Evolutionary conservation across 75 land plant species (phyloP), one percentile per base, ranked within the genome.

Genomic region (Azolla pinnata): DNA sequence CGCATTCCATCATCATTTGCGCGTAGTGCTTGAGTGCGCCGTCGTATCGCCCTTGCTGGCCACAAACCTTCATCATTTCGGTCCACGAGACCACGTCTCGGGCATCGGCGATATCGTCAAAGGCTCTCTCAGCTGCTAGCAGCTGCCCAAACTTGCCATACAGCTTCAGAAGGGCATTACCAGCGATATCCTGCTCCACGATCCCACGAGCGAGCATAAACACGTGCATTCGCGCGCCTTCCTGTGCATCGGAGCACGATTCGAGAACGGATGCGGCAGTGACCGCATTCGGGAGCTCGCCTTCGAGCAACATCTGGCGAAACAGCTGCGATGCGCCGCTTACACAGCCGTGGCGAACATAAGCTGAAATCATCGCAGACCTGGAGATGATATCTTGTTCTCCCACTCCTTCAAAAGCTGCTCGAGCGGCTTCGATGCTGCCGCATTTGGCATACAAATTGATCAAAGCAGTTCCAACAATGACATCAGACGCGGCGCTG

Each of bases 61-160:
- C 67, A 65, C 50, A 68, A 1, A 66, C 67, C 75, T 60, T 71
- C 0, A 67, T 26, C 69, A 82, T 57, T 4, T 70, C 73, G 53
- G 72, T 78, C 78, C 85, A 78, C 2, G 78, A 44, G 38, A 80
- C 69, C 40, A 68, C 67, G 65, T 80, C 75, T 2, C 45, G 47
- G 17, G 29, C 33, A 0, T 65, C 19, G n/a, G 63, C 55, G 57
- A 68, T 19, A 2, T 20, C 23, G 31, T 25, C 17, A 51, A 33
- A 19, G 57, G 34, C 14, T 54, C 64, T 23, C 42, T 44, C 4
- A 35, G 77, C 76, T 7, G 42, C 7, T 7, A 38, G 14, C 10
- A 38, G 14, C 10, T 38, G 10, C 7, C 42, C 42, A 38, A 7
- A 38, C 14, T 38, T 38, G 7, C 42, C 14, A 14, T 38, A 38